phyloP scores from a whole-genome alignment of 2,329 filamentous ascomycete genomes.

The Colletotrichum musae region DNA sequence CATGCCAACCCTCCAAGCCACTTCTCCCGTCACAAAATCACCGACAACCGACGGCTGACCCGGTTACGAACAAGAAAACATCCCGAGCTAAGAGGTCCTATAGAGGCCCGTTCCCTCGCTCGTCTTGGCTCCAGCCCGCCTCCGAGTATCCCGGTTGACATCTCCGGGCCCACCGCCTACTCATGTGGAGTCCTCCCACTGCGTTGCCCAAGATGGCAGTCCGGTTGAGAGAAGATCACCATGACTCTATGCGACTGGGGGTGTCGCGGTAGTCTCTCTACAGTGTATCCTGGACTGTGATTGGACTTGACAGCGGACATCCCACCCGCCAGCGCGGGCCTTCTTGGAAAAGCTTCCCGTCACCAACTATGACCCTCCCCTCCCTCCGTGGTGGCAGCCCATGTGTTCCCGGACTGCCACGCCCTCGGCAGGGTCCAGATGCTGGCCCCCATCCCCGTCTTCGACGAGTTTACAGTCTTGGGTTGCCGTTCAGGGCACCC shows the following conservation, averaged over 20 bases:
- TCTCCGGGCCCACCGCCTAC: constrained; percentile 33
- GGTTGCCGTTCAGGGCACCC: constrained; percentile 12
- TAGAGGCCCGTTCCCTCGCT: constrained; percentile 23
- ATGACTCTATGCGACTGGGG: constrained; percentile 13
- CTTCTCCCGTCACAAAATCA: background rate
- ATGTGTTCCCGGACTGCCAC: constrained; percentile 30
- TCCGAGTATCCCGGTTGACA: constrained; percentile 16
- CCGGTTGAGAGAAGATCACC: constrained; percentile 12
- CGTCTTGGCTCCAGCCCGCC: background rate
- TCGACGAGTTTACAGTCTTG: constrained; percentile 13
- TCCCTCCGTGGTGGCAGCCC: background rate
- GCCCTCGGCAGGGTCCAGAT: constrained; percentile 27
- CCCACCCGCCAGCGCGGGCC: background rate
- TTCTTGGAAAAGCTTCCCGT: background rate
- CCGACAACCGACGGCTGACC: background rate
- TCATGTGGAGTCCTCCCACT: constrained; percentile 9
- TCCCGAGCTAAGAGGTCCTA: background rate
- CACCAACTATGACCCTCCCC: background rate
- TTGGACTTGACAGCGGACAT: constrained; percentile 5
- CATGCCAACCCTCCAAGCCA: constrained; percentile 2
- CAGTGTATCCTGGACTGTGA: background rate
- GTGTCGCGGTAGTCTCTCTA: background rate
- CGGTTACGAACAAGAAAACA: constrained; percentile 13
- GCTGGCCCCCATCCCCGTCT: constrained; percentile 17
- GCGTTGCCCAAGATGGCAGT: constrained; percentile 31